Percentiles rank a stretch among this genome's conserved stretches.
These are phyloP conservation scores for Polyporus tsugae DNA, from an alignment of 1,284 basidiomycete genomes.

Conservation along the genomic window DNA sequence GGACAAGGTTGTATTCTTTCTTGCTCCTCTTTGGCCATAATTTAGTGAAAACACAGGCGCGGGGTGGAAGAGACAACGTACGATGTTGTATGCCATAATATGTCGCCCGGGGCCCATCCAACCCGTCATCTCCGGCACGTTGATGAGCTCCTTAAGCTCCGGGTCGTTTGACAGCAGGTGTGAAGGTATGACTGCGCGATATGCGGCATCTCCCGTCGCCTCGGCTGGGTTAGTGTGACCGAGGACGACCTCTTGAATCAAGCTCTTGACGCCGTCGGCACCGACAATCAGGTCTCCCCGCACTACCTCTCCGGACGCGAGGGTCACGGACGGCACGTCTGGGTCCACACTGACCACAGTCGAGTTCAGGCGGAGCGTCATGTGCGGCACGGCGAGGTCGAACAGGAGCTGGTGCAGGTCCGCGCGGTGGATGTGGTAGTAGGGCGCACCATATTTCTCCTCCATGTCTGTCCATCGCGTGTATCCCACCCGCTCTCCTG, in stretches of 20 bases:
- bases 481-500: conserved; percentile 52
- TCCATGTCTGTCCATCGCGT: conserved; percentile 51
- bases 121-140: too few species aligned
- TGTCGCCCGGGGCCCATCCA: too few species aligned
- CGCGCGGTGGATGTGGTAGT: conserved; percentile 63
- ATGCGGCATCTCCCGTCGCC: conserved; percentile 62
- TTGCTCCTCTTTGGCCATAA: too few species aligned
- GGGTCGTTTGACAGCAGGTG: too few species aligned
- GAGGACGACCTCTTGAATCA: conserved; percentile 56
- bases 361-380: conserved; percentile 55
- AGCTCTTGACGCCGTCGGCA: conserved; percentile 59
- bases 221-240: conserved; percentile 41
- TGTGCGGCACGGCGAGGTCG: conserved; percentile 53
- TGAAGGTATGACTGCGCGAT: conserved; percentile 58
- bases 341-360: conserved; percentile 54
- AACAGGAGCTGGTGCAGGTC: conserved; percentile 62
- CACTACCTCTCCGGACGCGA: conserved; percentile 48
- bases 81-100: too few species aligned
- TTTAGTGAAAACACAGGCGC: too few species aligned
- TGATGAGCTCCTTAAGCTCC: too few species aligned
- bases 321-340: conserved; percentile 45
- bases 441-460: conserved; percentile 52
- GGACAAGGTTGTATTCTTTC: too few species aligned
- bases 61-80: too few species aligned
- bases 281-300: conserved; percentile 52